Base-by-base conservation (phyloP, 306 rosid genomes). In the Trifolium pratense region DNA sequence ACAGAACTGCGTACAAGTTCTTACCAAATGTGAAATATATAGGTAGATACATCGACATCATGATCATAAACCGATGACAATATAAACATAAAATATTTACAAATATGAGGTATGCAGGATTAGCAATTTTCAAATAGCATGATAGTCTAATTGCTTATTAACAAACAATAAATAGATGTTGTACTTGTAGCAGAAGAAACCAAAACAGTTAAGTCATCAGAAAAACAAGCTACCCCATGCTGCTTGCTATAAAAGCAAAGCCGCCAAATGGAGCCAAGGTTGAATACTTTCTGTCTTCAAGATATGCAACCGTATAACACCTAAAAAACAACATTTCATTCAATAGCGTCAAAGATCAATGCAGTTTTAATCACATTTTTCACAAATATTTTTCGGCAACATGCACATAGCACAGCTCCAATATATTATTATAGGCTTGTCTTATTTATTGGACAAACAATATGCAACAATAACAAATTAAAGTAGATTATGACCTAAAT, bases 211-310 rank as follows among this genome's bases (percentile, higher is more conserved):
- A 63, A 69, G 37, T 67, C 63, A 77, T 86, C 74, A 91, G 83
- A 89, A 86, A 16, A 93, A 86, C 86, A 93, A 83, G 89, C 91
- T 88, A 40, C 86, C 96, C 98, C 98, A 88, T 74, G 96, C 98
- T 55, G 91, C n/a, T n/a, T n/a, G n/a, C 97, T 36, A 93, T 87
- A 82, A 93, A 89, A 43, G 98, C 97, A 72, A 93, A 80, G 16
- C 98, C 97, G 4, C 97, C 98, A 79, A 82, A 87, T 66, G 98
- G 96, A 75, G 97, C 97, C 84, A 89, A 67, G 12, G 75, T 75
- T 52, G 89, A 76, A 66, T 88, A 88, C 76, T 87, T 91, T 77
- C 96, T 84, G 83, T 93, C 96, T 80, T 93, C 98, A 29, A 88
- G 89, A 32, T 75, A 73, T 17, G 98, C 98, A 14, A 87, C 92